Conservation (phyloP, 805 yeast genomes). For the Lipomyces starkeyi region DNA sequence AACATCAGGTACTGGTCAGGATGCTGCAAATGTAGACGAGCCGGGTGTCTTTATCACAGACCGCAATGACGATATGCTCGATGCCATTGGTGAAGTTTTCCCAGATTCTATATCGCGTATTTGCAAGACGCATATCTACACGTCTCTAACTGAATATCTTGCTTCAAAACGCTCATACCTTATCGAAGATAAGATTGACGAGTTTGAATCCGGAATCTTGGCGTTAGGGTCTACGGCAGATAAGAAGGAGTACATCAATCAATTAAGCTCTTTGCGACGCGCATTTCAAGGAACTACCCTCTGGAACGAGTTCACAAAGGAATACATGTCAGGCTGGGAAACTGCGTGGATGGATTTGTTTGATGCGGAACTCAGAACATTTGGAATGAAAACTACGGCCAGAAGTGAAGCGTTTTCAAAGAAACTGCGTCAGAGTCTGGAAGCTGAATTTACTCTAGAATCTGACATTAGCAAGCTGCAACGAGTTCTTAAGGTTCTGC, state of each 20-base stretch:
- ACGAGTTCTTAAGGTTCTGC: not conserved
- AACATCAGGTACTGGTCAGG: not conserved
- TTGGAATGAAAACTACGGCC: constrained; percentile 6
- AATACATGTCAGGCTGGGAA: constrained; percentile 6
- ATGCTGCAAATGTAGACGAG: not conserved
- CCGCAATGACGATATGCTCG: not conserved
- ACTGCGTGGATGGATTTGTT: constrained; percentile 2
- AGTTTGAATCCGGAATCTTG: constrained; percentile 1
- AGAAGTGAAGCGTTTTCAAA: not conserved
- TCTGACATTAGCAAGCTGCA: not conserved
- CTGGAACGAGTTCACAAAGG: not conserved
- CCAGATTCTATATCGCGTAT: constrained; percentile 4
- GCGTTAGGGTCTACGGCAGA: not conserved
- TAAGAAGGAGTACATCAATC: not conserved
- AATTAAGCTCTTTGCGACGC: not conserved
- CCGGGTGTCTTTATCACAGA: constrained; percentile 4
- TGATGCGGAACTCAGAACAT: not conserved
- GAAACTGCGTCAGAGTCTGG: not conserved
- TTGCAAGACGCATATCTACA: constrained; percentile 7
- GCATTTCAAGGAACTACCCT: not conserved
- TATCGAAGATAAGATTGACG: not conserved
- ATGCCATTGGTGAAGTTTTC: constrained; percentile 1
- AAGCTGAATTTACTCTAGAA: not conserved
- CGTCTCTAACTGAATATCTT: not conserved
- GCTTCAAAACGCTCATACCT: not conserved